A percentile compares a stretch with the other conserved stretches of the same genome.
phyloP scores from a whole-genome alignment of 345 rosid genomes.

The Punica granatum region DNA sequence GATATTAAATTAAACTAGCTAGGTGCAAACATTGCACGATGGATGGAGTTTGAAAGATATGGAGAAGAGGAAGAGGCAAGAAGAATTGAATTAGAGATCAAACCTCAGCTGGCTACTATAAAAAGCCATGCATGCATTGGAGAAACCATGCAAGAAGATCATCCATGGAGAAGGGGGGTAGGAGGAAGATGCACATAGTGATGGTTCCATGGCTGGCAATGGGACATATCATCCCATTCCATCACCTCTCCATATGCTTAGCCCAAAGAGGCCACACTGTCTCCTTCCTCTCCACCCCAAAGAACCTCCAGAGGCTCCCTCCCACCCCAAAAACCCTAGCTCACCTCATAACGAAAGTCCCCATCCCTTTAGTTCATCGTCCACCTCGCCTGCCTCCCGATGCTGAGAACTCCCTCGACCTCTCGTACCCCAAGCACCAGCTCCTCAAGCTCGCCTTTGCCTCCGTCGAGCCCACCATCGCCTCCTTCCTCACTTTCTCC shows the following conservation, averaged over 20 bases:
- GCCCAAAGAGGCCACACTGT: slow-evolving; percentile 11
- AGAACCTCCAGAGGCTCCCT: slow-evolving; percentile 15
- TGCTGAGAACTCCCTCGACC: slow-evolving; percentile 11
- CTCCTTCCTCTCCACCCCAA: slow-evolving; percentile 15
- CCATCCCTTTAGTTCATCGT: slow-evolving; percentile 1
- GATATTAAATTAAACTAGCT: too few relatives aligned
- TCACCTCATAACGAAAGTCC: slow-evolving; percentile 7
- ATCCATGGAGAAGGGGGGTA: background rate
- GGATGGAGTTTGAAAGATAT: too few relatives aligned
- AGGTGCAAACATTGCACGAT: too few relatives aligned
- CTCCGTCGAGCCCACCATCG: slow-evolving; percentile 7
- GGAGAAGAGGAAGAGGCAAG: too few relatives aligned
- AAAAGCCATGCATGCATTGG: too few relatives aligned
- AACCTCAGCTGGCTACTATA: too few relatives aligned
- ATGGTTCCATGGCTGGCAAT: slow-evolving; percentile 19
- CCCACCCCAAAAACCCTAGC: slow-evolving; percentile 6
- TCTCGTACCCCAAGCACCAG: slow-evolving; percentile 11
- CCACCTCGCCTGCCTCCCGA: slow-evolving; percentile 6
- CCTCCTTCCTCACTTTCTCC: slow-evolving; percentile 8
- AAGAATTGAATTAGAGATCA: too few relatives aligned
- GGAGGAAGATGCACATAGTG: slow-evolving; percentile 9
- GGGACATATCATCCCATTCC: slow-evolving; percentile 15
- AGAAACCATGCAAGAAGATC: background rate
- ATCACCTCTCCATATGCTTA: slow-evolving; percentile 10
- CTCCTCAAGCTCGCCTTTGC: slow-evolving; percentile 10